Conservation (phyloP, 176 grass and related monocot genomes). For the Carex cristatella region DNA sequence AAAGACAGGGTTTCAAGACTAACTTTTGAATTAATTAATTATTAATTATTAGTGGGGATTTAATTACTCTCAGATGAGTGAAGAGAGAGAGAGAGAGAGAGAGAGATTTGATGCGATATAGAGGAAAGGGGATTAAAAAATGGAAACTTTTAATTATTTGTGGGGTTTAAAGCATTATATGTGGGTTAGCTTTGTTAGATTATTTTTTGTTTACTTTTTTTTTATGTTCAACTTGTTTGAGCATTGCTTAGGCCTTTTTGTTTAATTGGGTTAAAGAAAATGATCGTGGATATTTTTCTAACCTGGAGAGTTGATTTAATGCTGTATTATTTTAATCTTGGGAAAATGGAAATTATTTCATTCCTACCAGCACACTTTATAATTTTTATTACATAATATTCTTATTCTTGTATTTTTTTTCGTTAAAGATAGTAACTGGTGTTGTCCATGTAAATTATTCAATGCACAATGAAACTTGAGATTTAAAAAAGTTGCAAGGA, state of each 20-base stretch:
- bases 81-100: neutral
- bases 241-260: conserved; percentile 6
- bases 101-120: conserved; percentile 23
- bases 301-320: conserved; percentile 8
- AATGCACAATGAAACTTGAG: neutral
- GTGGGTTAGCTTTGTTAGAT: conserved; percentile 17
- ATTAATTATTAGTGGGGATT: neutral
- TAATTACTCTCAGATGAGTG: conserved; percentile 1
- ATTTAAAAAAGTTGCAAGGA: neutral
- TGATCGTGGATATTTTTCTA: conserved; percentile 7
- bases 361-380: neutral
- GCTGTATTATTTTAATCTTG: conserved; percentile 7
- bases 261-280: neutral
- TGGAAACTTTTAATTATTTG: neutral
- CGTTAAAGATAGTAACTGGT: neutral
- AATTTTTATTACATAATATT: neutral
- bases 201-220: conserved; percentile 10
- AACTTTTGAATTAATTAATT: conserved; percentile 16
- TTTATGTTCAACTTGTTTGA: neutral
- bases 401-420: neutral
- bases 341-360: neutral
- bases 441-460: neutral
- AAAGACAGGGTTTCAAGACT: conserved; percentile 93
- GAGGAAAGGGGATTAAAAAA: conserved; percentile 2
- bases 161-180: neutral